These are phyloP conservation scores for Colletotrichum spaethianum DNA, from an alignment of 2,329 filamentous ascomycete species.

Conservation along the genomic window DNA sequence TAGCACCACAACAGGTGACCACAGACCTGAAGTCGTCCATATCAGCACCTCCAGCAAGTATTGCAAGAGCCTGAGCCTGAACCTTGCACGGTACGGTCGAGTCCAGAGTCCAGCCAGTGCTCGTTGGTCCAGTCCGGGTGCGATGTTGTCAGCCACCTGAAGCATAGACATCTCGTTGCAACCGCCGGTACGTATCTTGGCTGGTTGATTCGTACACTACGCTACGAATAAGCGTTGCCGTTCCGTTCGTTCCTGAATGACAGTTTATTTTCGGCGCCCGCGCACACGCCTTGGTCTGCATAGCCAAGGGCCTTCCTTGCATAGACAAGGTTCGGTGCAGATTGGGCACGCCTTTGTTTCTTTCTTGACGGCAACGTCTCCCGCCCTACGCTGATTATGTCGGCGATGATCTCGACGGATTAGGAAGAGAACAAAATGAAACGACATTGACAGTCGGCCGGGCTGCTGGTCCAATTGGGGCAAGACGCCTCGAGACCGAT, in stretches of 20 bases:
- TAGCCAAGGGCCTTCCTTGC: neutral
- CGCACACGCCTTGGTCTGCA: neutral
- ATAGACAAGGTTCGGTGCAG: neutral
- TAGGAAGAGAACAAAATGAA: constrained; percentile 6
- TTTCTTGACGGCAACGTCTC: neutral
- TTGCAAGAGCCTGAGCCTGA: neutral
- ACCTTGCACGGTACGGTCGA: neutral
- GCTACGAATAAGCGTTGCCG: constrained; percentile 2
- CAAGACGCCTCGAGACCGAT: neutral
- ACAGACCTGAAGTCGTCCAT: constrained; percentile 17
- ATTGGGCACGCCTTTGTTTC: neutral
- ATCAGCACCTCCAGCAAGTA: neutral
- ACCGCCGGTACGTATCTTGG: neutral
- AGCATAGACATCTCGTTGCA: neutral
- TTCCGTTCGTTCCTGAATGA: constrained; percentile 11
- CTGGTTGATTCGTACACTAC: neutral
- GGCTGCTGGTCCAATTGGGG: neutral
- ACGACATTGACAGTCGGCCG: neutral
- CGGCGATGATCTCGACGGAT: constrained; percentile 7
- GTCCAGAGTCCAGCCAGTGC: constrained; percentile 13
- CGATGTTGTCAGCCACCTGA: neutral
- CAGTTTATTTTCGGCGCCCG: constrained; percentile 31
- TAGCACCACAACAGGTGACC: constrained; percentile 14
- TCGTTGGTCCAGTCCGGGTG: constrained; percentile 10
- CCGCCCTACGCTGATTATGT: constrained; percentile 6